Base-by-base conservation (phyloP, 495 filamentous ascomycete species). In the Acidiella bohemica region DNA sequence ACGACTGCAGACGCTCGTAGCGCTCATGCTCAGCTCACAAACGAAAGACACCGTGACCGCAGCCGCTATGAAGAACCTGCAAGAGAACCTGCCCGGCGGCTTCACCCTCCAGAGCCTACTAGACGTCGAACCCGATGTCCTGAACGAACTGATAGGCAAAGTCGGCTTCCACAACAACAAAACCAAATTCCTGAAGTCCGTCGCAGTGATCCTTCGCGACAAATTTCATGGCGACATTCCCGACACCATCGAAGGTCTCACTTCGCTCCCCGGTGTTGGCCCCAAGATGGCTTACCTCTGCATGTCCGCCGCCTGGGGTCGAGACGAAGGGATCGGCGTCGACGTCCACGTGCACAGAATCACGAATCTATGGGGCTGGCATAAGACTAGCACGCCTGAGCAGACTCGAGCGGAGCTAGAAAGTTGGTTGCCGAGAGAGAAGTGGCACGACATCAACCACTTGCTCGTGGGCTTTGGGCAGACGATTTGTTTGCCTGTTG, bases 271-370 rank as follows among this genome's bases (percentile, higher is more conserved):
- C 0, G 90, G 90, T 2, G 88, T 97, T 0, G 90, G 90, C 0
- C 90, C 90, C 5, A 97, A 97, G 62, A 97, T 97, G 88, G 90
- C 83, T 14, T 85, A 92, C 54, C 70, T 97, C 3, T 93, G 84
- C 59, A 73, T 96, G 71, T 78, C 64, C 9, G 71, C 74, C 1
- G 75, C 75, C 1, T 78, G 75, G 75, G 72, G 71, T 6, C 64
- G 67, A 22, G 64, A 71, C 32, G 64, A 72, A 34, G 75, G 75
- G 3, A 78, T 80, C 29, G 75, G 75, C 0, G 75, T 80, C 5
- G 75, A 80, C 52, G 75, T 78, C 5, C 75, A 80, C 49, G 75
- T 78, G 14, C 75, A 96, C 59, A 77, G 90, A 21, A 93, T 97
- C 53, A 86, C 86, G 31, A 97, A 97, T 64, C 64, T 93, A 19